Evolutionary conservation across 23 red algal species (phyloP).

Genomic region (Gracilaria gracilis): DNA sequence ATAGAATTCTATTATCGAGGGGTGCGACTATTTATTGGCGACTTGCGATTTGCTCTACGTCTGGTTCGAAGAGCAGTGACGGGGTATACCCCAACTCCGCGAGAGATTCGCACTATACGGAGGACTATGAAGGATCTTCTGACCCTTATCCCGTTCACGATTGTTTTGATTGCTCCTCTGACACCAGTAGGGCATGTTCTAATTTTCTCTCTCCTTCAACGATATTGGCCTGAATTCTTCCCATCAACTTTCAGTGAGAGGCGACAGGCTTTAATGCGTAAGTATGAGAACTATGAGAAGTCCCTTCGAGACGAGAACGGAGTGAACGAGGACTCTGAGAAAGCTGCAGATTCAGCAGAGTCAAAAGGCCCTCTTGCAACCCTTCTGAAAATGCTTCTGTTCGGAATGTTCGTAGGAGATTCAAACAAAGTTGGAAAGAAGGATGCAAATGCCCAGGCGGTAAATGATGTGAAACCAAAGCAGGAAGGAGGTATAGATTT

Average conservation of each 20-base stretch:
- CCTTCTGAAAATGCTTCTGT: conserved; percentile 42
- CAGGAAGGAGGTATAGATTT: not conserved
- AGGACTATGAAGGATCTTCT: conserved; percentile 92
- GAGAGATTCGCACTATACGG: conserved; percentile 95
- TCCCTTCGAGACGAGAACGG: conserved; percentile 18
- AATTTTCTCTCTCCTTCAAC: conserved; percentile 97
- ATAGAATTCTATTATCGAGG: conserved; percentile 95
- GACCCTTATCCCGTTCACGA: conserved; percentile 93
- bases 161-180: conserved; percentile 91
- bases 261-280: conserved; percentile 92
- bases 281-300: conserved; percentile 75
- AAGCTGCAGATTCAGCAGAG: not conserved
- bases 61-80: conserved; percentile 76
- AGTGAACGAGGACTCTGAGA: not conserved
- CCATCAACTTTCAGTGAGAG: conserved; percentile 97
- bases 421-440: conserved; percentile 1
- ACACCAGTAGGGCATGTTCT: conserved; percentile 98
- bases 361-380: conserved; percentile 3
- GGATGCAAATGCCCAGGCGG: no score
- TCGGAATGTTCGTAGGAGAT: conserved; percentile 25
- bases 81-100: conserved; percentile 90
- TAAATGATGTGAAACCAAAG: not conserved
- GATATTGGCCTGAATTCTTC: conserved; percentile 98
- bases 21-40: conserved; percentile 84
- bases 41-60: conserved; percentile 82